Base-by-base conservation (phyloP, 192 early-diverging fungal species). In the Umbelopsis ramanniana region DNA sequence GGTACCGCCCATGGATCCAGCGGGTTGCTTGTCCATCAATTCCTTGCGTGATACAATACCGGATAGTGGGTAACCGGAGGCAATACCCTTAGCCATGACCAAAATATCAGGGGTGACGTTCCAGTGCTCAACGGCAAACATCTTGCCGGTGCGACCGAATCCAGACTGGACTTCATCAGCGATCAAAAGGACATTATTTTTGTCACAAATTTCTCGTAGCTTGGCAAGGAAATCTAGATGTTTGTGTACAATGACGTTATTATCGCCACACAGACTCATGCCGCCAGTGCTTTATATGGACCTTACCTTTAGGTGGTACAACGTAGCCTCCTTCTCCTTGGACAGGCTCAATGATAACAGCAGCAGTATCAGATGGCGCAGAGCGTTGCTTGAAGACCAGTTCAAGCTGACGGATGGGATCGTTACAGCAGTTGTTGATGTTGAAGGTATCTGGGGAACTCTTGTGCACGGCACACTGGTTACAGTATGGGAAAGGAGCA, bases 21-120 rank as follows among this genome's bases (percentile, higher is more conserved):
- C 68, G 8, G 74, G 79, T 54, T 81, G 80, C 19, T 35, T 69
- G 53, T 81, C 82, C 79, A 81, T 79, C 33, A 83, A 53, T 52
- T 81, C 79, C 46, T 78, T 76, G 22, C 57, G 55, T 5, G 79
- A 75, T 19, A 78, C 82, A 78, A 83, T 81, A 19, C 69, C 76
- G 29, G 76, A 78, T 10, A 83, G 48, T 8, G 82, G 82, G 38
- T 81, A 83, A 50, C 82, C 82, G 38, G 71, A 73, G 23, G 82
- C 82, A 66, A 83, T 83, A 23, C 79, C 82, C 46, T 83, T 83
- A 21, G 82, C 82, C 79, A 83, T 81, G 6, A 83, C 76, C 72
- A 81, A 37, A 43, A 83, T 83, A 73, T 83, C 82, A 37, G 82
- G 82, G 6, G 26, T 46, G 19, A 83, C 67, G 24, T 43, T 57